Evolutionary conservation across 1,284 basidiomycete genomes (phyloP).

Genomic region (Trichosporon sp.): DNA sequence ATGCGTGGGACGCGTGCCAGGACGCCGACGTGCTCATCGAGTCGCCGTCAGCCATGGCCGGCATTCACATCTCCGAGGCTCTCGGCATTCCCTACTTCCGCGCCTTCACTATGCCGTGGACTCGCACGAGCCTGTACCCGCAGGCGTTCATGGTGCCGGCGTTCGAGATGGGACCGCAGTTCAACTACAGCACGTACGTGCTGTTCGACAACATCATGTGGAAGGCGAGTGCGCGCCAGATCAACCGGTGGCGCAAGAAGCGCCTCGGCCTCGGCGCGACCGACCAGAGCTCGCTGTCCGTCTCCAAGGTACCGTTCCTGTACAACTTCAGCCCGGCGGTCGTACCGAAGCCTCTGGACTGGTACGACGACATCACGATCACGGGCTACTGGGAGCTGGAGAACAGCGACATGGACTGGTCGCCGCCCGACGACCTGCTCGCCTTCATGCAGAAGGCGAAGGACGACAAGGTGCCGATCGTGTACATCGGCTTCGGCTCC

Average conservation of each 20-base stretch:
- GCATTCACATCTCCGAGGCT: conserved; percentile 95
- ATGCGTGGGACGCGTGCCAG: conserved; percentile 93
- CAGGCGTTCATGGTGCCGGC: conserved; percentile 97
- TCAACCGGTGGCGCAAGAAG: conserved; percentile 87
- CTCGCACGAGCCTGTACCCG: conserved; percentile 74
- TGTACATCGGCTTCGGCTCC: conserved; percentile 67
- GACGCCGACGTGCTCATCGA: conserved; percentile 89
- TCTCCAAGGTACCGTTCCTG: conserved; percentile 69
- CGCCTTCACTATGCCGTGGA: conserved; percentile 70
- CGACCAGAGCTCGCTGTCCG: conserved; percentile 9
- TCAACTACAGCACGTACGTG: conserved; percentile 81
- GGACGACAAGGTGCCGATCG: conserved; percentile 58
- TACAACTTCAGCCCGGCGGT: conserved; percentile 91
- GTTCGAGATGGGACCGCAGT: conserved; percentile 85
- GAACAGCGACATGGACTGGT: conserved; percentile 58
- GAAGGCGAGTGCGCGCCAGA: conserved; percentile 85
- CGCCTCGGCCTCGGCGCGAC: conserved; percentile 71
- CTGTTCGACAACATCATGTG: conserved; percentile 97
- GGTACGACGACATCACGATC: conserved; percentile 60
- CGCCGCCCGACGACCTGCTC: conserved; percentile 54
- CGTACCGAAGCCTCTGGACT: conserved; percentile 67
- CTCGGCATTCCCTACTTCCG: conserved; percentile 87
- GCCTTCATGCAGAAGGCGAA: conserved; percentile 58
- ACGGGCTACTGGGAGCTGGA: conserved; percentile 61
- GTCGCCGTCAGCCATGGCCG: conserved; percentile 95